These are phyloP conservation scores for Camelina sativa DNA, from an alignment of 345 rosid genomes.

Conservation along the genomic window DNA sequence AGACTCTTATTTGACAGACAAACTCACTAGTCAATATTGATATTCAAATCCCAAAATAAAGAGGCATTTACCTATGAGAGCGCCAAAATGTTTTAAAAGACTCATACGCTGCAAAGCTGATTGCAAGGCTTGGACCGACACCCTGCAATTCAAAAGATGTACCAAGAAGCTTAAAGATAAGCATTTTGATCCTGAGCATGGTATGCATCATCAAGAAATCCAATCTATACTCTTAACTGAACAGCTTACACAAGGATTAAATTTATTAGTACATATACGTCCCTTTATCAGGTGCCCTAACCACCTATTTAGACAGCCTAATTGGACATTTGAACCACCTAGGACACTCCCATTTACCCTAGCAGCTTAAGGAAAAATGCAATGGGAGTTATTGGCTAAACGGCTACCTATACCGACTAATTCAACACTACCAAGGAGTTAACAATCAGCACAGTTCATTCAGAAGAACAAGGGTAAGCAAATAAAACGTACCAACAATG, in stretches of 20 bases:
- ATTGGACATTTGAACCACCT: neutral
- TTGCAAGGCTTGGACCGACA: conserved; percentile 94
- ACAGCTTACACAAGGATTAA: neutral
- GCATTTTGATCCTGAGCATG: conserved; percentile 1
- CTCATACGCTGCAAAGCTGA: conserved; percentile 89
- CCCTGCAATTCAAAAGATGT: conserved; percentile 56
- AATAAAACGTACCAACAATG: conserved; percentile 63
- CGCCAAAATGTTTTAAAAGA: conserved; percentile 72
- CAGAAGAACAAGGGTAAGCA: conserved; percentile 21
- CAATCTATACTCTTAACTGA: neutral
- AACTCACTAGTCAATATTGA: conserved; percentile 17
- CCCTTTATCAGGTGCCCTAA: neutral
- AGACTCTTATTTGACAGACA: neutral
- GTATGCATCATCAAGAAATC: neutral
- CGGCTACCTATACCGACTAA: neutral
- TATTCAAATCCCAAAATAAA: conserved; percentile 9
- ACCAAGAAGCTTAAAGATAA: conserved; percentile 9
- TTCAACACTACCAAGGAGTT: conserved; percentile 14
- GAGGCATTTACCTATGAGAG: conserved; percentile 62
- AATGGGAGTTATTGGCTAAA: conserved; percentile 9
- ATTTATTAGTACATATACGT: conserved; percentile 3
- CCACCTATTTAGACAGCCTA: neutral
- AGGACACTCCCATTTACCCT: conserved; percentile 24
- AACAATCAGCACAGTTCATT: conserved; percentile 6
- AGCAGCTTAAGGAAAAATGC: conserved; percentile 24